Evolutionary conservation across 768 basidiomycete species (phyloP).

Genomic region (Boletellus sp.): DNA sequence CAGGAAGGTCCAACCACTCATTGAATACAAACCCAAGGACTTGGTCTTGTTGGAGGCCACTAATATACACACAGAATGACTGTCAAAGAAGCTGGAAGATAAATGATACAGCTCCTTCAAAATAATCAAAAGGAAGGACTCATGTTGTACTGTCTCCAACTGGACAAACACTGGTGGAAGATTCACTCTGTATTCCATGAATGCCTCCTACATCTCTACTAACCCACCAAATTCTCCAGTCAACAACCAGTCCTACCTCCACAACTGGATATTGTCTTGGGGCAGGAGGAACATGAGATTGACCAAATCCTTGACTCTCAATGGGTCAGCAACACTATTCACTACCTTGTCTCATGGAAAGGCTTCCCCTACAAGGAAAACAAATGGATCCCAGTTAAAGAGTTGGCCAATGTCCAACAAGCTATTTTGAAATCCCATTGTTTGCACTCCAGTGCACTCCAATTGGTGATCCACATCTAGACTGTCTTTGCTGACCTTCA

Average conservation of each 20-base stretch:
- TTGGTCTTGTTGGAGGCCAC: neutral
- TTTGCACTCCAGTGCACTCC: too few relatives aligned
- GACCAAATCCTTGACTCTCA: neutral
- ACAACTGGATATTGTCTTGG: neutral
- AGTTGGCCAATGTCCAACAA: neutral
- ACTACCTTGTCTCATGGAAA: neutral
- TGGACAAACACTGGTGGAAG: neutral
- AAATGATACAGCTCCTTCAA: neutral
- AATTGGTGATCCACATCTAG: too few relatives aligned
- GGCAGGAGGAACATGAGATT: neutral
- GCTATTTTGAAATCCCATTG: too few relatives aligned
- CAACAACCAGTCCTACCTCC: neutral
- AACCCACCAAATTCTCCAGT: neutral
- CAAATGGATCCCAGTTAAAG: neutral
- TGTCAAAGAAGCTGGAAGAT: neutral
- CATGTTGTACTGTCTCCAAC: neutral
- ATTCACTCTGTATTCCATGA: neutral
- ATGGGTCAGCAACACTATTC: neutral
- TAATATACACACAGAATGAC: neutral
- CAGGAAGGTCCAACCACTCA: fast-evolving
- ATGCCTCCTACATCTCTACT: neutral
- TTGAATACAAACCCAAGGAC: neutral
- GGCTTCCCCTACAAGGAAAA: neutral
- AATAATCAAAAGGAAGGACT: neutral
- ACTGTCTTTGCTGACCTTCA: too few relatives aligned